Evolutionary conservation across 148 eudicot genomes (phyloP).

Genomic region (Suaeda aralocaspica): DNA sequence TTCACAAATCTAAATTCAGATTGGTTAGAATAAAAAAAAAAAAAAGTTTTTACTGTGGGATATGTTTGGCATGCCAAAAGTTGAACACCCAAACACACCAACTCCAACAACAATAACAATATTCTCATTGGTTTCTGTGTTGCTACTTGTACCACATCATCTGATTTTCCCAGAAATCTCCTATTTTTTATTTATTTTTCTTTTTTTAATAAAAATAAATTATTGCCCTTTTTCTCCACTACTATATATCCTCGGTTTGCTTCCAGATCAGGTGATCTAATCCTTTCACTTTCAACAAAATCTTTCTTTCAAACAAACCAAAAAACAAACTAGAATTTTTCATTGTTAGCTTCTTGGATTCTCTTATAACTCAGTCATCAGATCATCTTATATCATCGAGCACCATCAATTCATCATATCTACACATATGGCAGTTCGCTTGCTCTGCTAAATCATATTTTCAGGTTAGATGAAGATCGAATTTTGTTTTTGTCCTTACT

Average conservation of each 20-base stretch:
- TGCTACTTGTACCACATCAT: neutral
- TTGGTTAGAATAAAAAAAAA: no score
- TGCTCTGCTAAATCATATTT: neutral
- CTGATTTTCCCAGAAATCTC: constrained; percentile 1
- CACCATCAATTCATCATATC: neutral
- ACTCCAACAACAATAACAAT: constrained; percentile 27
- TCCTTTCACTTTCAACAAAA: constrained; percentile 21
- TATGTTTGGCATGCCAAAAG: constrained; percentile 58
- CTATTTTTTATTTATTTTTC: neutral
- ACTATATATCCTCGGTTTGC: constrained; percentile 14
- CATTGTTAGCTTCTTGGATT: neutral
- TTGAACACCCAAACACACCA: constrained; percentile 21
- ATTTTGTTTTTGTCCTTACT: neutral
- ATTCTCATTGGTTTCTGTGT: constrained; percentile 53
- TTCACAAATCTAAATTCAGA: constrained; percentile 51
- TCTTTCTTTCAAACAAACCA: constrained; percentile 3
- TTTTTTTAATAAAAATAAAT: neutral
- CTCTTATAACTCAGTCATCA: neutral
- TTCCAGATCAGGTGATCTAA: constrained; percentile 12
- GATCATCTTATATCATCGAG: neutral
- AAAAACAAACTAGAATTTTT: neutral
- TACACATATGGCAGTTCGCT: no score
- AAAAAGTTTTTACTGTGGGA: constrained; percentile 21
- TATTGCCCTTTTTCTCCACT: neutral
- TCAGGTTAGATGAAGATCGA: constrained; percentile 20